Evolutionary conservation across 2,329 filamentous ascomycete species (phyloP).

Genomic region (Cladorrhinum sp.): DNA sequence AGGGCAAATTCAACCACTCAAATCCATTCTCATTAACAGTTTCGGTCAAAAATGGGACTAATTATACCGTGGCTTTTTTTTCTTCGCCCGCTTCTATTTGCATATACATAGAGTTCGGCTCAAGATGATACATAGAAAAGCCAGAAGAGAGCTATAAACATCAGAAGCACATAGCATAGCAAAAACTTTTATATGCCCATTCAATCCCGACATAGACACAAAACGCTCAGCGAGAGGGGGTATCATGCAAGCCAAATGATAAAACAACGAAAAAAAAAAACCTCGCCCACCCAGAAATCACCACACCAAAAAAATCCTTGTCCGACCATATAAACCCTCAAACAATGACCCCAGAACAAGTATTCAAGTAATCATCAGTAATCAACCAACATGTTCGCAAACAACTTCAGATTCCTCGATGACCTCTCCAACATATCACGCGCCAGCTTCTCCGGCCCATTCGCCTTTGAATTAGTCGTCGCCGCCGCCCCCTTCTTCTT

Average conservation of each 20-base stretch:
- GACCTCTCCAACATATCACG: conserved; percentile 44
- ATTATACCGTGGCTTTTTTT: too few species aligned
- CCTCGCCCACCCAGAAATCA: not conserved
- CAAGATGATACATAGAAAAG: too few species aligned
- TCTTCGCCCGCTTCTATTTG: too few species aligned
- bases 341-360: not conserved
- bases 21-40: too few species aligned
- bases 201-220: not conserved
- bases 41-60: too few species aligned
- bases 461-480: conserved; percentile 14
- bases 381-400: conserved; percentile 34
- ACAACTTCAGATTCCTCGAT: conserved; percentile 39
- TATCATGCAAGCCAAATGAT: not conserved
- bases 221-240: not conserved
- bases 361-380: not conserved
- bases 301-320: not conserved
- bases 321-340: not conserved
- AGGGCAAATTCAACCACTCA: too few species aligned
- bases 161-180: not conserved
- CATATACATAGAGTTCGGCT: too few species aligned
- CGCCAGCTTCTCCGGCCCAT: conserved; percentile 41
- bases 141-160: not conserved
- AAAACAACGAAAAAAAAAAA: conserved; percentile 2
- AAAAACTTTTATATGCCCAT: not conserved
- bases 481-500: conserved; percentile 30